A percentile compares a stretch with the other conserved stretches of the same genome.
These are phyloP conservation scores for Nemania diffusa DNA, from an alignment of 2,329 filamentous ascomycete species.

Conservation along the genomic window DNA sequence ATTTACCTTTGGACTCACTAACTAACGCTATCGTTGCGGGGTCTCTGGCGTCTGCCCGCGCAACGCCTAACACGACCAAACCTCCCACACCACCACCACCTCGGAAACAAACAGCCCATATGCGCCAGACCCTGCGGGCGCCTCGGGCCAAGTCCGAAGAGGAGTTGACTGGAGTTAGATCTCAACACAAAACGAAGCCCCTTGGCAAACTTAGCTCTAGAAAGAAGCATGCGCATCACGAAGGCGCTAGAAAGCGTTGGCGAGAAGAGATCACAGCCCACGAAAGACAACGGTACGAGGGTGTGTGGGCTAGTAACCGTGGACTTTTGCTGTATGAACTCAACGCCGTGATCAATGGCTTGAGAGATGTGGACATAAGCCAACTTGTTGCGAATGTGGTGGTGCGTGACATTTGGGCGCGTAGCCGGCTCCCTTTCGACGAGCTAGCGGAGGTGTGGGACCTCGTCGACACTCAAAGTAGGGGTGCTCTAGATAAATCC, in stretches of 20 bases:
- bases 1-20: constrained; percentile 70
- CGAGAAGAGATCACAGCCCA: constrained; percentile 76
- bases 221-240: constrained; percentile 78
- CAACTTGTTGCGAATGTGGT: constrained; percentile 74
- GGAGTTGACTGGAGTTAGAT: constrained; percentile 57
- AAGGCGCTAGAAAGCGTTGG: constrained; percentile 80
- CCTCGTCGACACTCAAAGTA: constrained; percentile 69
- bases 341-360: constrained; percentile 18
- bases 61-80: constrained; percentile 52
- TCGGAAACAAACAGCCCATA: constrained; percentile 60
- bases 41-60: constrained; percentile 74
- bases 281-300: constrained; percentile 84
- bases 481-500: constrained; percentile 69
- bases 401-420: constrained; percentile 78
- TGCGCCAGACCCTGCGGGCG: constrained; percentile 75
- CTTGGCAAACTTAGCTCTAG: constrained; percentile 58
- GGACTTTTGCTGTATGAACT: constrained; percentile 60
- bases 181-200: constrained; percentile 61
- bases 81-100: constrained; percentile 55
- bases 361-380: constrained; percentile 44
- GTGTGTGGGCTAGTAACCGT: constrained; percentile 84
- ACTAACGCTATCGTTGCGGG: constrained; percentile 80
- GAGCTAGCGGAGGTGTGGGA: constrained; percentile 82
- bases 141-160: constrained; percentile 62
- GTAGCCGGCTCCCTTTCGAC: constrained; percentile 73